phyloP scores from a whole-genome alignment of 2,329 filamentous ascomycete species.

The Alternaria hordeiaustralica region DNA sequence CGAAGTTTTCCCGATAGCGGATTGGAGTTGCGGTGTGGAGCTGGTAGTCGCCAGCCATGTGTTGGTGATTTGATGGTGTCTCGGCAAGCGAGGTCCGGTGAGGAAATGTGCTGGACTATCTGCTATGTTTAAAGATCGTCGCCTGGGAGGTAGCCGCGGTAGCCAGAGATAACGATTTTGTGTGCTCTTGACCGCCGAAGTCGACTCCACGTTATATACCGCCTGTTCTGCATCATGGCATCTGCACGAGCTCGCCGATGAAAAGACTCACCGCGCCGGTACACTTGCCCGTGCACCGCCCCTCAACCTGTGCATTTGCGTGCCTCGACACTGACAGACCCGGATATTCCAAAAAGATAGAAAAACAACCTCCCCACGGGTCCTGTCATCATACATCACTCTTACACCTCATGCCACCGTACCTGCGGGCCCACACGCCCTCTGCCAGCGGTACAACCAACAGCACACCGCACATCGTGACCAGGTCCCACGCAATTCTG shows the following conservation, averaged over 20 bases:
- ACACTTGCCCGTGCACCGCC: background rate
- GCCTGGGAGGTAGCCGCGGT: background rate
- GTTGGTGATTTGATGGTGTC: background rate
- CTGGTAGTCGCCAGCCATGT: slow-evolving; percentile 1
- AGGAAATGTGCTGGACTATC: background rate
- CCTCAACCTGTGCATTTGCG: background rate
- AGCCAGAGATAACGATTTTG: background rate
- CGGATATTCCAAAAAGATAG: background rate
- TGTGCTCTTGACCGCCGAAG: background rate
- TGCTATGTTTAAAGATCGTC: background rate
- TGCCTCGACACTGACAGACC: slow-evolving; percentile 1
- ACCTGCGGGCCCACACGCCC: background rate
- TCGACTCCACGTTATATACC: slow-evolving; percentile 2
- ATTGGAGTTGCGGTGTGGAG: background rate
- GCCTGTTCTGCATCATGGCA: background rate
- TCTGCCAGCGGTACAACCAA: slow-evolving; percentile 2
- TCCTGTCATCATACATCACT: slow-evolving; percentile 1
- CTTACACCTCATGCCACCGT: background rate
- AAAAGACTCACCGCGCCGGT: slow-evolving; percentile 1
- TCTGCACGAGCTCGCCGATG: slow-evolving; percentile 1
- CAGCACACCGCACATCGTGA: slow-evolving; percentile 2
- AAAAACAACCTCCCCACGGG: background rate
- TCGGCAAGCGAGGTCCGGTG: background rate
- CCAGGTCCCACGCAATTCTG: background rate
- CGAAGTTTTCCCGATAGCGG: background rate